These are phyloP conservation scores for Starmera pachycereana DNA, from an alignment of 805 yeast genomes.

Conservation along the genomic window DNA sequence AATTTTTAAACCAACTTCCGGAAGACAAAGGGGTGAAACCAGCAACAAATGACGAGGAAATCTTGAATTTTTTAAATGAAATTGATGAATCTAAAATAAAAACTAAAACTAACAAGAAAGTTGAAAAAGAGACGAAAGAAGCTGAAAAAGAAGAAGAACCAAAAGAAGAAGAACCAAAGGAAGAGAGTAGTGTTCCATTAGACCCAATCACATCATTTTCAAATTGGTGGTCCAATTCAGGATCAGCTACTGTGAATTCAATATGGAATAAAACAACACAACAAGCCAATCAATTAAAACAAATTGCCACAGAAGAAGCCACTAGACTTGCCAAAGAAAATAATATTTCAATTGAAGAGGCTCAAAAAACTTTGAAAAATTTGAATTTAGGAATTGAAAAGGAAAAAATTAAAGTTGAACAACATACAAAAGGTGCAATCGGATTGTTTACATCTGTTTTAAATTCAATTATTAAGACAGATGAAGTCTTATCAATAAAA, in stretches of 20 bases:
- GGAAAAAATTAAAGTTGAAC: background rate
- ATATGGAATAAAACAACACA: conserved; percentile 59
- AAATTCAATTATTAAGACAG: conserved; percentile 20
- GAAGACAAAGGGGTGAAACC: conserved; percentile 26
- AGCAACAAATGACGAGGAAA: conserved; percentile 27
- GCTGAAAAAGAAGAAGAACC: background rate
- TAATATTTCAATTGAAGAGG: conserved; percentile 20
- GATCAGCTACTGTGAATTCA: conserved; percentile 53
- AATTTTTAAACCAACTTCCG: conserved; percentile 72
- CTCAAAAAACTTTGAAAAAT: conserved; percentile 20
- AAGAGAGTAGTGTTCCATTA: conserved; percentile 8
- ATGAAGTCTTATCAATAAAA: conserved; percentile 50
- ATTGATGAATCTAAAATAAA: conserved; percentile 32
- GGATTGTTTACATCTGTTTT: conserved; percentile 26
- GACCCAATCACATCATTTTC: conserved; percentile 61
- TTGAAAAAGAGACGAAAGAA: conserved; percentile 5
- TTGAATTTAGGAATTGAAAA: conserved; percentile 21
- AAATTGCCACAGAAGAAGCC: conserved; percentile 25
- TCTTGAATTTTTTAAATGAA: conserved; percentile 46
- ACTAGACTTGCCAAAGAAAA: conserved; percentile 22
- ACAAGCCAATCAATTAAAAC: conserved; percentile 31
- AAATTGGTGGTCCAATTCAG: conserved; percentile 68
- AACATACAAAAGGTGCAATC: background rate
- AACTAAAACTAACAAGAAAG: conserved; percentile 2
- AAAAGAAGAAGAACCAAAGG: conserved; percentile 3